Percentiles rank a stretch among this genome's conserved stretches.
Evolutionary conservation across 2,329 filamentous ascomycete species (phyloP).

Genomic region (Fusarium falciforme): DNA sequence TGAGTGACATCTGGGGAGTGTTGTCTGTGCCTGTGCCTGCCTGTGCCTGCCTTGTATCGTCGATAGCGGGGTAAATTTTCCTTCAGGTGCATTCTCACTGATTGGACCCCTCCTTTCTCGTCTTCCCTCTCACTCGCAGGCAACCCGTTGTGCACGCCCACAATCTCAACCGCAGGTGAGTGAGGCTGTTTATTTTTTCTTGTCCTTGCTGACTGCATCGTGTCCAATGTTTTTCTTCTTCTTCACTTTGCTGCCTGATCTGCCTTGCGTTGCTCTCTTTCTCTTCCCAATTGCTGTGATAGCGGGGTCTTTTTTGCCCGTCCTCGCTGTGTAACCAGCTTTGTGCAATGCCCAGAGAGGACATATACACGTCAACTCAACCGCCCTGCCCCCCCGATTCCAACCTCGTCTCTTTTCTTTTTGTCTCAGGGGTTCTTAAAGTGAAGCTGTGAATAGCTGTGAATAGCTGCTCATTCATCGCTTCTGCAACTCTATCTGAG

Average conservation of each 20-base stretch:
- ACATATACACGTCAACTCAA: conserved; percentile 20
- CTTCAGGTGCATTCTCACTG: conserved; percentile 32
- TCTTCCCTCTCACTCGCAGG: conserved; percentile 36
- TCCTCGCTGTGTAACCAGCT: conserved; percentile 21
- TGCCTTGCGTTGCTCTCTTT: conserved; percentile 15
- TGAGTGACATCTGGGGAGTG: conserved; percentile 6
- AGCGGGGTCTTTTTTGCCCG: conserved; percentile 29
- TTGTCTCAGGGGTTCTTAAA: background rate
- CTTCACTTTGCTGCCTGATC: conserved; percentile 36
- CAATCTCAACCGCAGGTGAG: conserved; percentile 38
- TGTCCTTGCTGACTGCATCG: conserved; percentile 33
- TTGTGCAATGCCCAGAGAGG: conserved; percentile 8
- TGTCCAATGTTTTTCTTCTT: conserved; percentile 9
- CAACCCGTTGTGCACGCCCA: conserved; percentile 30
- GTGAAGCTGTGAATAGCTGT: conserved; percentile 3
- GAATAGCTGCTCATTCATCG: background rate
- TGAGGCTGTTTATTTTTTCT: conserved; percentile 33
- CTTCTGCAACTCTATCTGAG: background rate
- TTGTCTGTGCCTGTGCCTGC: conserved; percentile 1
- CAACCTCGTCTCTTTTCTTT: background rate
- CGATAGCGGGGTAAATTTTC: conserved; percentile 44
- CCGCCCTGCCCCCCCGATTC: background rate
- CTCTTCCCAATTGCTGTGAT: conserved; percentile 4
- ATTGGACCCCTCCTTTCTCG: conserved; percentile 41
- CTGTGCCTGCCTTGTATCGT: background rate